Evolutionary conservation across 345 rosid genomes (phyloP), one percentile per base, ranked within the genome.

Genomic region (Balakata baccata): DNA sequence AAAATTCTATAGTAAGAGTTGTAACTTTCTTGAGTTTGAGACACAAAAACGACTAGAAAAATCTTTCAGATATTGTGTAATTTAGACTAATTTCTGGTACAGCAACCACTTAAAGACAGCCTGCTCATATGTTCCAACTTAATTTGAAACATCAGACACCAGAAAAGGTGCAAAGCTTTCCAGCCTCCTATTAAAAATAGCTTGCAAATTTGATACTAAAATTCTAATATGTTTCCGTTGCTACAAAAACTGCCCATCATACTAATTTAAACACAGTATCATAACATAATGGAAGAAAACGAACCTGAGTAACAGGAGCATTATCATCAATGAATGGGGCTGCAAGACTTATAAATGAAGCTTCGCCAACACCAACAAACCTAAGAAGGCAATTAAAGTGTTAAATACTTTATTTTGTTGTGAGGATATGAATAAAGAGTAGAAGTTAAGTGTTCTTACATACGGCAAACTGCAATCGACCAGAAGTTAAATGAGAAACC

Each of bases 311-410:
- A 39, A 54, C 84, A 38, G 98, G 98, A 64, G 98, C 98, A 78
- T 89, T 92, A 74, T 94, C 98, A 76, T 94, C 98, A 41, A 94
- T 94, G 77, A 90, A 94, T 29, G 98, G 98, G 37, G 98, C 98
- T 25, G 98, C 98, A 3, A 94, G 96, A 81, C 98, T 94, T 72
- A 94, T 87, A 77, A 94, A 94, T 58, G 98, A 94, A 75, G 98
- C 98, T 77, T 94, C 98, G 45, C 98, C 98, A 82, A 90, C 93
- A 83, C 98, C 98, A 68, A 92, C 98, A 37, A 94, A 54, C 98
- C 98, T 94, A 81, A 71, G 81, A 74, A 66, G 78, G 64, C 65
- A 79, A 75, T 67, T 34, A 47, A 52, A 60, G 23, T 22, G n/a
- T 64, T 23, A 45, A 49, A 37, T 12, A 23, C 38, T 47, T 47